Conservation (phyloP, 1,284 basidiomycete genomes). For the Cutaneotrichosporon spelunceum region DNA sequence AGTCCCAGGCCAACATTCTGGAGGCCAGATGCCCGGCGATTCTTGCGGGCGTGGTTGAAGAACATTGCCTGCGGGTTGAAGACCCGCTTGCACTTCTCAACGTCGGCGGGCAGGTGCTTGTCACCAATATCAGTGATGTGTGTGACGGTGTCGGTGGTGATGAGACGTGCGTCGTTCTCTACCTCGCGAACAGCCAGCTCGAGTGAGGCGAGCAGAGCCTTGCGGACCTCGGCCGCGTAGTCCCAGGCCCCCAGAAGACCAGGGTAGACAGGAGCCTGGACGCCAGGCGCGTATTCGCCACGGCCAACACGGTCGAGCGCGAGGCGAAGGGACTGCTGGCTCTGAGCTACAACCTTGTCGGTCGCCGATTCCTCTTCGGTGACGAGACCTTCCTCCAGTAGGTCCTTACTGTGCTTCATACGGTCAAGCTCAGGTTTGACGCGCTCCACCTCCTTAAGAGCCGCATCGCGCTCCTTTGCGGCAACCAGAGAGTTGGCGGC, state of each 20-base stretch:
- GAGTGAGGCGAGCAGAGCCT: conserved; percentile 68
- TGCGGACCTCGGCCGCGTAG: conserved; percentile 80
- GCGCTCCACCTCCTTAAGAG: conserved; percentile 66
- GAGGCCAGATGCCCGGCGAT: conserved; percentile 53
- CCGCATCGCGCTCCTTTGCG: conserved; percentile 70
- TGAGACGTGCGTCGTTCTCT: conserved; percentile 75
- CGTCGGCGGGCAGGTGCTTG: conserved; percentile 72
- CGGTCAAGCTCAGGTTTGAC: conserved; percentile 80
- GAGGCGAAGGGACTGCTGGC: conserved; percentile 62
- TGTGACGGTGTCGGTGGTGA: conserved; percentile 68
- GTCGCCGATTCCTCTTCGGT: conserved; percentile 74
- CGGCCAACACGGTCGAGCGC: conserved; percentile 75
- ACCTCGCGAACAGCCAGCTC: conserved; percentile 77
- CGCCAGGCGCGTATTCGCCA: conserved; percentile 60
- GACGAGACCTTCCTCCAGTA: conserved; percentile 75
- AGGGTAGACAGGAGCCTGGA: conserved; percentile 72
- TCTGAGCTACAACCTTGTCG: conserved; percentile 57
- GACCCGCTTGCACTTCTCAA: conserved; percentile 73
- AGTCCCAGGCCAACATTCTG: conserved; percentile 44
- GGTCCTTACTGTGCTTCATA: conserved; percentile 71
- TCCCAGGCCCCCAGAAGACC: conserved; percentile 84
- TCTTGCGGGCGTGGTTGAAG: conserved; percentile 53
- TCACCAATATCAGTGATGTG: conserved; percentile 70
- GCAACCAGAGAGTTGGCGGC: conserved; percentile 84
- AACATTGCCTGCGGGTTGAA: conserved; percentile 99